Evolutionary conservation across 768 basidiomycete genomes (phyloP).

Genomic region (Polyporus arcularius): DNA sequence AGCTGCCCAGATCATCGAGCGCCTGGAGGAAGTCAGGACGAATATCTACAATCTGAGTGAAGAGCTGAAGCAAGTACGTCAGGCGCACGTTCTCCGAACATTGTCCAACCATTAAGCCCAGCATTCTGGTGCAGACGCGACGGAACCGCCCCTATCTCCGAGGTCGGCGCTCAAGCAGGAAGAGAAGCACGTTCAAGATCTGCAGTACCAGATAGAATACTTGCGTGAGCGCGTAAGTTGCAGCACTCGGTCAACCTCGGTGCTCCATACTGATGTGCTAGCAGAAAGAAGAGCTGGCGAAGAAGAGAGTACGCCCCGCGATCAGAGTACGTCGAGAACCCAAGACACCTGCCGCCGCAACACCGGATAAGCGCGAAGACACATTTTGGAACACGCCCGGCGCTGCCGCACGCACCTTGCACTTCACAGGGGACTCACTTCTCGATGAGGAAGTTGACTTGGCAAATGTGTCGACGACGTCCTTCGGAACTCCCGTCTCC

Average conservation of each 20-base stretch:
- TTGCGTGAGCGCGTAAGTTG: conserved; percentile 39
- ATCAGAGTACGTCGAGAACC: conserved; percentile 11
- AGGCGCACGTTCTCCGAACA: background rate
- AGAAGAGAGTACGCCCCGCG: conserved; percentile 19
- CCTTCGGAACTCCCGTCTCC: conserved; percentile 46
- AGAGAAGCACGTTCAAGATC: conserved; percentile 42
- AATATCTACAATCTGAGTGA: conserved; percentile 39
- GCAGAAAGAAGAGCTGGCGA: conserved; percentile 33
- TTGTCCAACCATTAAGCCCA: conserved; percentile 25
- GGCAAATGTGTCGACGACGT: conserved; percentile 34
- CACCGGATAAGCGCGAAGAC: conserved; percentile 47
- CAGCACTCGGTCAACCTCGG: background rate
- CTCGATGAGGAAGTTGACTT: conserved; percentile 66
- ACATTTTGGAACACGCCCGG: conserved; percentile 65
- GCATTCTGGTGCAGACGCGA: conserved; percentile 24
- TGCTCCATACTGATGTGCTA: background rate
- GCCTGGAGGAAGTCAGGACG: conserved; percentile 38
- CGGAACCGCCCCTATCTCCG: conserved; percentile 27
- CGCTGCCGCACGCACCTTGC: conserved; percentile 56
- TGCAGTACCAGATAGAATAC: conserved; percentile 44
- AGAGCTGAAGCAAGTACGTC: conserved; percentile 42
- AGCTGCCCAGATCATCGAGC: conserved; percentile 38
- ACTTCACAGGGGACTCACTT: conserved; percentile 62
- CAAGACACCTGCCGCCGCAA: conserved; percentile 24
- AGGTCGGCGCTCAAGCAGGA: conserved; percentile 38